Conservation (phyloP, 805 yeast genomes). For the Ogataea trehalophila region DNA sequence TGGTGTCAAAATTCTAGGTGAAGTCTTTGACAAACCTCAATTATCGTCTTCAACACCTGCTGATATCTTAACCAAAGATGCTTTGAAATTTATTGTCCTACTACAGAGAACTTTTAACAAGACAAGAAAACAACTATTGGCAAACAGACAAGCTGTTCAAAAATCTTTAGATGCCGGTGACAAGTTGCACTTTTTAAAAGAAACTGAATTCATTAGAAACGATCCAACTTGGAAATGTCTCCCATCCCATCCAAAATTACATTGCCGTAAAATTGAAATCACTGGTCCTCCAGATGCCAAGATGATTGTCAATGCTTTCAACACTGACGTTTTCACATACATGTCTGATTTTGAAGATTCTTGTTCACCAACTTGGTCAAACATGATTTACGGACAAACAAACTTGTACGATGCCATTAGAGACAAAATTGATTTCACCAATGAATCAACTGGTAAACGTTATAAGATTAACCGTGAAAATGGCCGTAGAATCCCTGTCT, state of each 20-base stretch:
- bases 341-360: slow-evolving; percentile 88
- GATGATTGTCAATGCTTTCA: slow-evolving; percentile 78
- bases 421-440: slow-evolving; percentile 52
- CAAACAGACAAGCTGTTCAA: slow-evolving; percentile 60
- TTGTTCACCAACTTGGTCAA: slow-evolving; percentile 78
- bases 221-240: slow-evolving; percentile 76
- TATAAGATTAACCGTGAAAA: slow-evolving; percentile 36
- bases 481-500: slow-evolving; percentile 62
- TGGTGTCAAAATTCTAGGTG: slow-evolving; percentile 52
- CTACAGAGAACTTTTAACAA: slow-evolving; percentile 69
- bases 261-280: slow-evolving; percentile 73
- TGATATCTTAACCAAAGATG: slow-evolving; percentile 52
- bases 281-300: slow-evolving; percentile 85
- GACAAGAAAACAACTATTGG: slow-evolving; percentile 53
- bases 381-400: slow-evolving; percentile 76
- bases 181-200: slow-evolving; percentile 59
- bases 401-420: slow-evolving; percentile 74
- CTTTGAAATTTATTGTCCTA: slow-evolving; percentile 65
- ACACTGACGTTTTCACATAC: slow-evolving; percentile 73
- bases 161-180: slow-evolving; percentile 56
- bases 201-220: slow-evolving; percentile 63
- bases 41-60: slow-evolving; percentile 40
- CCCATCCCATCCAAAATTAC: slow-evolving; percentile 65
- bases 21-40: slow-evolving; percentile 32
- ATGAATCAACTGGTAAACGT: slow-evolving; percentile 32